Evolutionary conservation across 2,329 filamentous ascomycete genomes (phyloP).

Genomic region (Zelopaecilomyces penicillatus): DNA sequence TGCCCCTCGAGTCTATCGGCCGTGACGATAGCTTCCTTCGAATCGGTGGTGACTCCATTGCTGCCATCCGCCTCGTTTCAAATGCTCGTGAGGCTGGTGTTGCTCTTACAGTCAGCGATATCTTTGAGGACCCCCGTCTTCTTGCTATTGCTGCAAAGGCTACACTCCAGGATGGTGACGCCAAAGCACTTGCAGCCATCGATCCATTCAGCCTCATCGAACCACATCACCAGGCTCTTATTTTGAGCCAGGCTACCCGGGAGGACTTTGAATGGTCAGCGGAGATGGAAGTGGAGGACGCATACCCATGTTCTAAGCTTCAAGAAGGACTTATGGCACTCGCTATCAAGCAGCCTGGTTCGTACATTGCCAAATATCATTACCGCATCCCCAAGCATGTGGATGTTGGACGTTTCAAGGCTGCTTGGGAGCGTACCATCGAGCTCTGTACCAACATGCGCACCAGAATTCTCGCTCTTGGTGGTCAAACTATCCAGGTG

Average conservation of each 20-base stretch:
- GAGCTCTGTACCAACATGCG: slow-evolving; percentile 12
- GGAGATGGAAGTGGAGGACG: slow-evolving; percentile 8
- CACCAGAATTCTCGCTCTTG: slow-evolving; percentile 13
- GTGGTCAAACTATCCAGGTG: slow-evolving; percentile 7
- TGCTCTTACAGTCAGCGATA: slow-evolving; percentile 3
- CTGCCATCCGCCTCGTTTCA: slow-evolving; percentile 6
- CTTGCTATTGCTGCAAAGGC: slow-evolving; percentile 4
- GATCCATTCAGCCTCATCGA: slow-evolving; percentile 2
- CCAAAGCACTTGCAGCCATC: not conserved
- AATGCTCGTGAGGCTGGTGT: slow-evolving; percentile 2
- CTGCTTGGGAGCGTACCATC: slow-evolving; percentile 12
- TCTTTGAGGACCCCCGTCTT: slow-evolving; percentile 5
- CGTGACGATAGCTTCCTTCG: slow-evolving; percentile 8
- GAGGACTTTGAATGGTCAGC: not conserved
- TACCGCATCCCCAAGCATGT: slow-evolving; percentile 12
- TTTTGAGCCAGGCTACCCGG: not conserved
- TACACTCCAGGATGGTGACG: not conserved
- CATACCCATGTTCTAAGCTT: slow-evolving; percentile 13
- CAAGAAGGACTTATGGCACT: slow-evolving; percentile 19
- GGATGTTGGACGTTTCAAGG: slow-evolving; percentile 14
- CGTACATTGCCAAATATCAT: slow-evolving; percentile 25
- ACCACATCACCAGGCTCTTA: not conserved
- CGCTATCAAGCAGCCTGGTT: slow-evolving; percentile 20
- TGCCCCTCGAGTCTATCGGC: slow-evolving; percentile 6
- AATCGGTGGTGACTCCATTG: slow-evolving; percentile 11